These are phyloP conservation scores for Pseudoturritis turrita DNA, from an alignment of 345 rosid genomes.

Conservation along the genomic window DNA sequence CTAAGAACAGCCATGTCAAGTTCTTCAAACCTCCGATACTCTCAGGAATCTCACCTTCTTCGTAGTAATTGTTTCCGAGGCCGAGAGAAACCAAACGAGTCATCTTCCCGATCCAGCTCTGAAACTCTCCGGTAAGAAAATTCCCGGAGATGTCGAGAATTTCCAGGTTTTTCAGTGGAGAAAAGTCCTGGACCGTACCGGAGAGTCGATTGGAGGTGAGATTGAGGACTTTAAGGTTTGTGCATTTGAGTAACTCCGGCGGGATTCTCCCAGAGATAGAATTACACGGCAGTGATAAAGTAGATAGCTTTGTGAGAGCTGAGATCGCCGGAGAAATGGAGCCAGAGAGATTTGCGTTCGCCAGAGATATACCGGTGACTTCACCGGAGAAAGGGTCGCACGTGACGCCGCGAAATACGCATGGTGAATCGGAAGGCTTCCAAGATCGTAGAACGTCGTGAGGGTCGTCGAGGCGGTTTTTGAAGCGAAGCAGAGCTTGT, in stretches of 20 bases:
- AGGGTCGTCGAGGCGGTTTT: conserved; percentile 57
- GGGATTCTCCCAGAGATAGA: conserved; percentile 58
- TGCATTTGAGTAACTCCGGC: conserved; percentile 38
- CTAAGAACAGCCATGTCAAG: conserved; percentile 51
- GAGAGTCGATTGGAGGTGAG: conserved; percentile 46
- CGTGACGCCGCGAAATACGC: conserved; percentile 54
- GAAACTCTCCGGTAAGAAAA: conserved; percentile 55
- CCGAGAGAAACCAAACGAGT: conserved; percentile 42
- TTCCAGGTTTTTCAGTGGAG: conserved; percentile 41
- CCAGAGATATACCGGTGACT: conserved; percentile 49
- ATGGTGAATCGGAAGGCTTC: conserved; percentile 57
- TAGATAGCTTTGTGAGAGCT: conserved; percentile 39
- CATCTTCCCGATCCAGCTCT: conserved; percentile 61
- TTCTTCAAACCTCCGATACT: conserved; percentile 62
- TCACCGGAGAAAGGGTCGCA: conserved; percentile 47
- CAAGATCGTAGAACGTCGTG: conserved; percentile 51
- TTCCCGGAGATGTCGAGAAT: conserved; percentile 53
- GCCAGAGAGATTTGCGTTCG: conserved; percentile 53
- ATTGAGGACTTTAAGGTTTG: conserved; percentile 52
- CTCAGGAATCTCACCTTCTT: conserved; percentile 52
- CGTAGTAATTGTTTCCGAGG: conserved; percentile 44
- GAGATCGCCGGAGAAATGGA: conserved; percentile 60
- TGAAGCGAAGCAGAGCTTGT: conserved; percentile 63
- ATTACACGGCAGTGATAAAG: conserved; percentile 47
- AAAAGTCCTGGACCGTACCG: conserved; percentile 64